These are phyloP conservation scores for Calocera cornea DNA, from an alignment of 768 basidiomycete genomes.

Conservation along the genomic window DNA sequence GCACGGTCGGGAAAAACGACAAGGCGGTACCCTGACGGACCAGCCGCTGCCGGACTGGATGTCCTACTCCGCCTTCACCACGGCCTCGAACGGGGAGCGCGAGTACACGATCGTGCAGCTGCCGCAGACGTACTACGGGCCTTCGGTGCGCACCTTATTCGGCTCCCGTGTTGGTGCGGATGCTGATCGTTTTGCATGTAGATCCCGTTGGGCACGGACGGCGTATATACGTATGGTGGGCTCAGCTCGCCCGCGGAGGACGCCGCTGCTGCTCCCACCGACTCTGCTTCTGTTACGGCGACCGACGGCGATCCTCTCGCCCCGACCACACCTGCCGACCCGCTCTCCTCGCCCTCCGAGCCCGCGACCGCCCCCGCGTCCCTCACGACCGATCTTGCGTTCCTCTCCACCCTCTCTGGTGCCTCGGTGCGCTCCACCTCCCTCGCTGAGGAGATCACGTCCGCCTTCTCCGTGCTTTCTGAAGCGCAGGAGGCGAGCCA, in stretches of 20 bases:
- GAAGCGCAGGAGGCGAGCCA: neutral
- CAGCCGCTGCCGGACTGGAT: neutral
- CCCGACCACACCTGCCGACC: neutral
- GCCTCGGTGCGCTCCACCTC: neutral
- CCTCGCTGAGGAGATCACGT: neutral
- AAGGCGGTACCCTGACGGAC: neutral
- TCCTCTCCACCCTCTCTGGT: neutral
- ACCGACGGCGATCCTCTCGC: neutral
- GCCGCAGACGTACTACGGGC: conserved; percentile 10
- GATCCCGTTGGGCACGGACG: conserved; percentile 9
- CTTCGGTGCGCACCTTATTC: neutral
- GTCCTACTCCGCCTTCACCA: neutral
- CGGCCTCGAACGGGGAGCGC: neutral
- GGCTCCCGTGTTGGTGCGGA: neutral
- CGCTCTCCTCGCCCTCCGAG: neutral
- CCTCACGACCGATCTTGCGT: neutral
- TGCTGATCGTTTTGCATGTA: neutral
- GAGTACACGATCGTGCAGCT: conserved; percentile 6
- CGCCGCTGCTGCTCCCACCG: neutral
- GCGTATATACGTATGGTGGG: conserved; percentile 5
- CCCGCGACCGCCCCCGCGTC: neutral
- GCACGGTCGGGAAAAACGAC: neutral
- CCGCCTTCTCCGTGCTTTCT: neutral
- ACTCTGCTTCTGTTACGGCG: neutral
- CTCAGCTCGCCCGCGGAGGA: neutral